Conservation (phyloP, 2,329 filamentous ascomycete genomes). For the Alternaria atra region DNA sequence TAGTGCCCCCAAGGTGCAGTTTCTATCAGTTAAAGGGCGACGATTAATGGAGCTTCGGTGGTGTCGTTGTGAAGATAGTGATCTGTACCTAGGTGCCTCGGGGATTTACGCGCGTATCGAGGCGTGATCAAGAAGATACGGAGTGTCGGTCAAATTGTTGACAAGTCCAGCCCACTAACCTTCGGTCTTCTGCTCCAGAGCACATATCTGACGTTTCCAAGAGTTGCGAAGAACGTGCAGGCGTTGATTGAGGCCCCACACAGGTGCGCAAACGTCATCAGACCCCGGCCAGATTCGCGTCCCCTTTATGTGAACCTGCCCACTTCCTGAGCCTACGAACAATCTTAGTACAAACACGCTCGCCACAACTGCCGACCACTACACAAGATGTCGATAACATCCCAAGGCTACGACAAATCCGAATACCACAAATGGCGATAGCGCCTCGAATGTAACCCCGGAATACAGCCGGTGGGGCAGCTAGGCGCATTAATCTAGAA, state of each 20-base stretch:
- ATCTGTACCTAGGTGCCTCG: not conserved
- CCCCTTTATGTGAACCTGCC: not conserved
- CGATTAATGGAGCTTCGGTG: not conserved
- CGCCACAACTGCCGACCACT: slow-evolving; percentile 7
- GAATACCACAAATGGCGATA: not conserved
- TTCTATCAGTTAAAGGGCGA: not conserved
- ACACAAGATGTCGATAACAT: slow-evolving; percentile 3
- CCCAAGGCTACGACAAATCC: slow-evolving; percentile 1
- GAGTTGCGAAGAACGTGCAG: not conserved
- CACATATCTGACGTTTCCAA: not conserved
- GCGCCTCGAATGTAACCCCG: slow-evolving; percentile 3
- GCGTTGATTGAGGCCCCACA: slow-evolving; percentile 1
- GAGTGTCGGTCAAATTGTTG: not conserved
- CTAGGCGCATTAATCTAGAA: slow-evolving; percentile 7
- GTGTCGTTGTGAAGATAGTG: not conserved
- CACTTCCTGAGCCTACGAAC: not conserved
- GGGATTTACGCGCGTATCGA: not conserved
- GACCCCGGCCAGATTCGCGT: not conserved
- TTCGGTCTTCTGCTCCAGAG: not conserved
- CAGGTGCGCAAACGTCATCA: not conserved
- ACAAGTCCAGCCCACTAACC: not conserved
- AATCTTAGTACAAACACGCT: not conserved
- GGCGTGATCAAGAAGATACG: not conserved
- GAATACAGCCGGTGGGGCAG: slow-evolving; percentile 16
- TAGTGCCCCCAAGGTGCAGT: too few relatives aligned